These are phyloP conservation scores for Alternaria rosae DNA, from an alignment of 2,329 filamentous ascomycete species.

Conservation along the genomic window DNA sequence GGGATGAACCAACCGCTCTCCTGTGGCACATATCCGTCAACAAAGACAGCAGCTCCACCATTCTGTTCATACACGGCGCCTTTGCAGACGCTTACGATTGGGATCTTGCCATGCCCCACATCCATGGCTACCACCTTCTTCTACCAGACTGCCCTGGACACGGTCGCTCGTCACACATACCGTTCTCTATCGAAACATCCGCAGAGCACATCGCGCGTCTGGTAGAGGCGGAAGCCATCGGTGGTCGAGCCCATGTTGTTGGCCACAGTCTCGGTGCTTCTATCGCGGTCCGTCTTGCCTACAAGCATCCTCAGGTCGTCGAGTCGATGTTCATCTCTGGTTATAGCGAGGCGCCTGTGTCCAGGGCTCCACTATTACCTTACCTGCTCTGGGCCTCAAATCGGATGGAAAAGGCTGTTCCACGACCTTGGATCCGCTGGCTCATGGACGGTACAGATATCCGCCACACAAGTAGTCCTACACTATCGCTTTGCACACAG, in stretches of 20 bases:
- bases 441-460: background rate
- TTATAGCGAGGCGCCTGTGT: background rate
- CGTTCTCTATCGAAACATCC: background rate
- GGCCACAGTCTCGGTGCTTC: background rate
- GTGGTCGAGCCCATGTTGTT: background rate
- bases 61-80: background rate
- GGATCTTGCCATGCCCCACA: background rate
- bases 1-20: rapidly evolving
- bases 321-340: background rate
- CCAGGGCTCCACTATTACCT: background rate
- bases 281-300: background rate
- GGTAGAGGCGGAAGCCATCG: background rate
- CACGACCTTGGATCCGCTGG: background rate
- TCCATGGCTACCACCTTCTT: background rate
- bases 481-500: background rate
- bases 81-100: background rate
- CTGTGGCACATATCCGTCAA: background rate
- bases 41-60: background rate
- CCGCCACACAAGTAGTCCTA: background rate
- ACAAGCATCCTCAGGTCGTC: background rate
- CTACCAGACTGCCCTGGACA: background rate
- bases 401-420: background rate
- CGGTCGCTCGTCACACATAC: background rate
- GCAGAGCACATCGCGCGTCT: background rate
- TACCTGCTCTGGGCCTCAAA: background rate